Percentiles rank a stretch among this genome's conserved stretches.
Evolutionary conservation across 371 early-diverging fungal genomes (phyloP).

Genomic region (Smittium mucronatum): DNA sequence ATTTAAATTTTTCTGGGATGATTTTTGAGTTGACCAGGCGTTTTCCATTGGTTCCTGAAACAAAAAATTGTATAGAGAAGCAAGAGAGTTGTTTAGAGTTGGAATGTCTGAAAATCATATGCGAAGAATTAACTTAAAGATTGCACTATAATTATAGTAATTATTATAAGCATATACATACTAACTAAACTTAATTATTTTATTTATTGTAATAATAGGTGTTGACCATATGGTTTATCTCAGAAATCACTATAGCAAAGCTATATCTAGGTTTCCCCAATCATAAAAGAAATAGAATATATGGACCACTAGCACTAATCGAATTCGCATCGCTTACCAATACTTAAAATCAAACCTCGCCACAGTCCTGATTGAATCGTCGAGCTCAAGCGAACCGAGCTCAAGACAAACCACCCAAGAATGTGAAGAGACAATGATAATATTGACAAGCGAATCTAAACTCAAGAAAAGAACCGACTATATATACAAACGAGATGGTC

Average conservation of each 20-base stretch:
- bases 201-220: neutral
- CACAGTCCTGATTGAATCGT: neutral
- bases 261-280: neutral
- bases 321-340: neutral
- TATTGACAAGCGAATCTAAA: neutral
- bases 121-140: too few relatives aligned
- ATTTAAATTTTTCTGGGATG: too few relatives aligned
- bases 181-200: too few relatives aligned
- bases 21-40: too few relatives aligned
- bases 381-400: neutral
- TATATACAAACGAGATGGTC: neutral
- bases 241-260: neutral
- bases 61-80: too few relatives aligned
- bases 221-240: neutral
- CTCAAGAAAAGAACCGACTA: neutral
- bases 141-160: too few relatives aligned
- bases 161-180: too few relatives aligned
- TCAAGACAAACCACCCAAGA: neutral
- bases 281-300: constrained; percentile 1
- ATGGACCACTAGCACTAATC: neutral
- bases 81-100: too few relatives aligned
- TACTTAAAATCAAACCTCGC: neutral
- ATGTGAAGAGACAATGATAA: neutral
- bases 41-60: too few relatives aligned
- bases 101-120: too few relatives aligned